Base-by-base conservation (phyloP, 805 yeast genomes). In the Kodamaea laetipori region DNA sequence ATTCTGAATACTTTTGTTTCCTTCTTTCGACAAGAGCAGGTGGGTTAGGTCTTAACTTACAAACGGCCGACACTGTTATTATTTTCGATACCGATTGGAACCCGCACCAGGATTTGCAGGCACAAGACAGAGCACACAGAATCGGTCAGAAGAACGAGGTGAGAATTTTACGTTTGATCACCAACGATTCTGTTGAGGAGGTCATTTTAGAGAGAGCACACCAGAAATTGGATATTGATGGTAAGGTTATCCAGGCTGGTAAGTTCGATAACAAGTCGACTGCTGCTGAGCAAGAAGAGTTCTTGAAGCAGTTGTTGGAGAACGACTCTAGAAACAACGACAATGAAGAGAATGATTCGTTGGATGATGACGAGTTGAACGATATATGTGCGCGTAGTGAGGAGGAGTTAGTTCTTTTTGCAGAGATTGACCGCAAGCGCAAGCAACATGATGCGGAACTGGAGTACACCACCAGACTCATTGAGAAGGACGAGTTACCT, bases 61-160 rank as follows among this genome's bases (percentile, higher is more conserved):
- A 86, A 68, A 85, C 90, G 18, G 95, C 95, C 3, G 95, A 86
- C 60, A 86, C 95, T 0, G 95, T 86, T 46, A 81, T 86, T 50
- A 86, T 86, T 50, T 86, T 86, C 60, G 95, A 86, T 62, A 84
- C 92, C 11, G 95, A 86, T 68, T 86, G 95, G 95, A 86, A 86
- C 59, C 95, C 95, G 6, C 95, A 86, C 67, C 95, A 86, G 64
- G 95, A 86, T 80, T 77, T 86, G 58, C 95, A 86, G 63, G 95
- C 94, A 1, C 95, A 86, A 65, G 95, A 86, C 65, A 76, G 95
- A 71, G 95, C 95, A 1, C 95, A 86, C 63, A 79, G 95, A 74
- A 86, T 86, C 62, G 95, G 95, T 34, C 95, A 86, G 59, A 86
- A 86, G 73, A 86, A 86, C 61, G 95, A 86, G 61, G 95, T 86